Conservation (phyloP, 1,139 yeast species). For the Candida albicans region DNA sequence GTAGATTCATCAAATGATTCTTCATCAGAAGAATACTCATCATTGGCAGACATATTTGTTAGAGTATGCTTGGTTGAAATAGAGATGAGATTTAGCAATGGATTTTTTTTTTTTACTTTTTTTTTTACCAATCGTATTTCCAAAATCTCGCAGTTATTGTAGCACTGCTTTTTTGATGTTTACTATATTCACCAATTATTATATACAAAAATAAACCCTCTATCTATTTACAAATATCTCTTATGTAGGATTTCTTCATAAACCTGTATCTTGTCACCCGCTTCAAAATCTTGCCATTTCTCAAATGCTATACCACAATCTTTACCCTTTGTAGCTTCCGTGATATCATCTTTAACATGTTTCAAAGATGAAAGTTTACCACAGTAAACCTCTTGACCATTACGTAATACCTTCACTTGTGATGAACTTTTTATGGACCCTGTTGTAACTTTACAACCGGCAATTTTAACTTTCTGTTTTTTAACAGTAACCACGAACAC, state of each 20-base stretch:
- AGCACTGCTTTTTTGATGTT: background rate
- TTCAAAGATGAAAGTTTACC: conserved; percentile 78
- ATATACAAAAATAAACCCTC: background rate
- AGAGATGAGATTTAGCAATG: conserved; percentile 7
- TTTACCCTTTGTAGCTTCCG: conserved; percentile 76
- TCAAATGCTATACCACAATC: conserved; percentile 88
- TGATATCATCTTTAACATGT: conserved; percentile 78
- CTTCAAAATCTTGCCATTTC: conserved; percentile 66
- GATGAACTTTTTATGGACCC: conserved; percentile 68
- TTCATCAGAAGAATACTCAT: conserved; percentile 47
- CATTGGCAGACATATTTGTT: conserved; percentile 29
- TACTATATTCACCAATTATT: conserved; percentile 3
- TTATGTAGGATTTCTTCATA: conserved; percentile 70
- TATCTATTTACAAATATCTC: conserved; percentile 53
- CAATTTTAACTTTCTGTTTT: conserved; percentile 59
- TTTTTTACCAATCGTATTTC: background rate
- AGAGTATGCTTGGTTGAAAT: background rate
- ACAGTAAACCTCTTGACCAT: conserved; percentile 52
- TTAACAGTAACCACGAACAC: conserved; percentile 65
- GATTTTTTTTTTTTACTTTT: conserved; percentile 11
- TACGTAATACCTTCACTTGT: conserved; percentile 63
- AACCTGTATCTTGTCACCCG: conserved; percentile 75
- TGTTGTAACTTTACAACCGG: conserved; percentile 82
- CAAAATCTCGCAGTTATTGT: too few relatives aligned
- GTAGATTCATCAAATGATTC: conserved; percentile 24